Base-by-base conservation (phyloP, 139 green algal species). In the Spirogloea muscicola region DNA sequence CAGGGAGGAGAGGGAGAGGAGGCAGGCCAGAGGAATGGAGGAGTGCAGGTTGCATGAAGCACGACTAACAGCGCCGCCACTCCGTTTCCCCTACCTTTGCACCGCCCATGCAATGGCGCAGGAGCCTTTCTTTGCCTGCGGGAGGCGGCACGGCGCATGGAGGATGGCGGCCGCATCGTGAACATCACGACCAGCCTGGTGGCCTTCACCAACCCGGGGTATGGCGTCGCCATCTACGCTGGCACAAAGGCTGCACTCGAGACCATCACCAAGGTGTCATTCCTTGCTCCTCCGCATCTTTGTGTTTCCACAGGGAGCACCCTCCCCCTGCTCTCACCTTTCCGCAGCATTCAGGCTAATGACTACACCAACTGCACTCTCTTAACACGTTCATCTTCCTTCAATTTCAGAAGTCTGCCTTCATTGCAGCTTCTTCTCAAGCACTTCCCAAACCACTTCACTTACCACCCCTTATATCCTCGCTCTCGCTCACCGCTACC, bases 161-260 rank as follows among this genome's bases (percentile, higher is more conserved):
- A 52, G 29, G 63, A 72, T 63, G 63, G 63, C 5, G 63, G 63
- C 25, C 63, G 63, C 6, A 72, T 72, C 36, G 33, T 72, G 4
- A 72, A 72, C 6, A 61, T 72, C 33, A 72, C 42, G 10, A 62
- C 29, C 31, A 62, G 38, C 61, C 63, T 72, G 33, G 63, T 72
- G 36, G 63, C 63, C 9, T 72, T 61, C 63, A 72, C 63, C 33
- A 51, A 51, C 39, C 48, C 42, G 34, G 63, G 63, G 9, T 60
- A 52, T 39, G 63, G 63, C 33, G 49, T 57, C 3, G 63, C 63
- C 4, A 36, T 36, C 5, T 72, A 72, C 49, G 36, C 63, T 25
- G 69, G 51, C 3, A 72, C 37, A 4, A 77, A 74, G 55, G 69
- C 58, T 41, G 37, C 69, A 4, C 27, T 74, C 36, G 49, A 72